phyloP scores from a whole-genome alignment of 2,329 filamentous ascomycete genomes.

The Coleophoma crateriformis region DNA sequence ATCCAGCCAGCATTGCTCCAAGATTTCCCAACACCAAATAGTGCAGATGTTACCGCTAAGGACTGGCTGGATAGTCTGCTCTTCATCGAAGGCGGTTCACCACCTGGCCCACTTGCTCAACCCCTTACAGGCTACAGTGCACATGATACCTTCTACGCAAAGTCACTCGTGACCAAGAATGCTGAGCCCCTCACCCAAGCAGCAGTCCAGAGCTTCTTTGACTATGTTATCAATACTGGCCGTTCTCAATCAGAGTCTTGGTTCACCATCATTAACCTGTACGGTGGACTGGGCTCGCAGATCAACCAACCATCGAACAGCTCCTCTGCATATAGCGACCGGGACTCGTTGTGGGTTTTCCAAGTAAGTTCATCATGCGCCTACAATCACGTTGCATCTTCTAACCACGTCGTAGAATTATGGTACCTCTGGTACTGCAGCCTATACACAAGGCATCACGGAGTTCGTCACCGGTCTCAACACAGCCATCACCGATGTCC shows the following conservation, averaged over 20 bases:
- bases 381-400: neutral
- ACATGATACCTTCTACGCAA: slow-evolving; percentile 1
- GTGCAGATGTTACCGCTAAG: neutral
- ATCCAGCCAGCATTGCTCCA: neutral
- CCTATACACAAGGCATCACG: slow-evolving; percentile 9
- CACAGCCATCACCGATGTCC: slow-evolving; percentile 11
- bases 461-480: slow-evolving; percentile 10
- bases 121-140: neutral
- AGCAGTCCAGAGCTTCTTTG: slow-evolving; percentile 5
- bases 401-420: slow-evolving; percentile 6
- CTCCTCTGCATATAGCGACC: slow-evolving; percentile 11
- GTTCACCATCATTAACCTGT: slow-evolving; percentile 18
- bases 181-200: slow-evolving; percentile 3
- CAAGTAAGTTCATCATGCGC: neutral
- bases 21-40: neutral
- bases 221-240: slow-evolving; percentile 3
- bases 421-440: slow-evolving; percentile 6
- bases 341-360: slow-evolving; percentile 15
- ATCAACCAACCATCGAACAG: slow-evolving; percentile 8
- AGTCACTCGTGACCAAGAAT: slow-evolving; percentile 2
- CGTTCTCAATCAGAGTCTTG: slow-evolving; percentile 5
- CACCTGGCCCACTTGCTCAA: neutral
- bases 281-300: slow-evolving; percentile 9
- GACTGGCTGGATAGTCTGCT: neutral
- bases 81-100: neutral